A percentile compares a stretch with the other conserved stretches of the same genome.
Evolutionary conservation across 768 basidiomycete genomes (phyloP).

Genomic region (Rhodotorula graminis): DNA sequence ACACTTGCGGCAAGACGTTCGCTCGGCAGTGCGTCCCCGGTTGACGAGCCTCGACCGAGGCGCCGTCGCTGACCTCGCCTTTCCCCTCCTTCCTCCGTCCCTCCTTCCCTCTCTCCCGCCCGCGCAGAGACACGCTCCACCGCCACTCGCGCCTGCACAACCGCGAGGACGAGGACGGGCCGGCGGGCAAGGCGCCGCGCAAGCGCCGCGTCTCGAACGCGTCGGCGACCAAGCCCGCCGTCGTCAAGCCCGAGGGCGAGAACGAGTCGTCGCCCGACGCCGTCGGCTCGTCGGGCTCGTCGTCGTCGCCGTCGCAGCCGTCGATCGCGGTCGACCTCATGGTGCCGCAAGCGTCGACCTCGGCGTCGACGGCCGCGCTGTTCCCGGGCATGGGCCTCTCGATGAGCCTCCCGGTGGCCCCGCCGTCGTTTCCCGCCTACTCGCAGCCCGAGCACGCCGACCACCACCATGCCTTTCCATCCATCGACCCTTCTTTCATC

Average conservation of each 20-base stretch:
- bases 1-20: constrained; percentile 41
- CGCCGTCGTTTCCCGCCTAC: constrained; percentile 34
- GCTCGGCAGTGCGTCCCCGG: constrained; percentile 37
- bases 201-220: constrained; percentile 22
- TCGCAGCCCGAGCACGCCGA: constrained; percentile 8
- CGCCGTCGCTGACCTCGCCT: not conserved
- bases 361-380: not conserved
- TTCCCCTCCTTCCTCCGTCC: not conserved
- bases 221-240: not conserved
- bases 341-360: not conserved
- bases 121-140: constrained; percentile 42
- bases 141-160: constrained; percentile 40
- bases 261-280: not conserved
- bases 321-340: not conserved
- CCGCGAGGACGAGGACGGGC: constrained; percentile 30
- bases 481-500: constrained; percentile 29
- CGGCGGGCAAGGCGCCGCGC: constrained; percentile 16
- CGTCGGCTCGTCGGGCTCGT: constrained; percentile 2
- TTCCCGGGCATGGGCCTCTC: constrained; percentile 20
- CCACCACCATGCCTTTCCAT: not conserved
- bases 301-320: constrained; percentile 1
- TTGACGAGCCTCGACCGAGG: too few relatives aligned
- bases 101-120: not conserved
- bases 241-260: not conserved
- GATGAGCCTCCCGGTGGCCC: constrained; percentile 7